Conservation (phyloP, 495 filamentous ascomycete genomes). For the Talaromyces nanjingensis region DNA sequence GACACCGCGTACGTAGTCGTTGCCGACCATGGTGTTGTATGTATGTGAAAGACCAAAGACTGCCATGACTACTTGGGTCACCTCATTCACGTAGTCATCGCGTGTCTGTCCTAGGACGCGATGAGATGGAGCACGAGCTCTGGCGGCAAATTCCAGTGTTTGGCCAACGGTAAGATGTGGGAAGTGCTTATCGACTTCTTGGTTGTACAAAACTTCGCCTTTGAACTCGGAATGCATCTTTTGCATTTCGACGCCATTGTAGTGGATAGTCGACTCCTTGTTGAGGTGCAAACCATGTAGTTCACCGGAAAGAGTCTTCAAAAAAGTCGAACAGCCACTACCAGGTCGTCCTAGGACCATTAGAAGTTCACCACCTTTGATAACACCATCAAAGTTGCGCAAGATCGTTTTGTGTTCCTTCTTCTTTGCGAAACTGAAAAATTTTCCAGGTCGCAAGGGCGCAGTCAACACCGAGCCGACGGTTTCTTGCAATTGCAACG, state of each 20-base stretch:
- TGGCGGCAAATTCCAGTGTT: conserved; percentile 57
- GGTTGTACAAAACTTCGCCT: conserved; percentile 59
- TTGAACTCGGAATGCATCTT: conserved; percentile 52
- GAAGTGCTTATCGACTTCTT: conserved; percentile 59
- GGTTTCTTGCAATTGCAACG: conserved; percentile 50
- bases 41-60: conserved; percentile 53
- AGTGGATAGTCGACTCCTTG: conserved; percentile 39
- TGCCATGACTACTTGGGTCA: conserved; percentile 53
- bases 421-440: conserved; percentile 22
- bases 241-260: conserved; percentile 44
- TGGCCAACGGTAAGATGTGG: conserved; percentile 61
- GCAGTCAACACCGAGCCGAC: conserved; percentile 41
- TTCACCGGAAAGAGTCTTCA: conserved; percentile 32
- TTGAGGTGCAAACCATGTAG: conserved; percentile 33
- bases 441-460: conserved; percentile 41
- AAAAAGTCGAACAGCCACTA: conserved; percentile 39
- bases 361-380: conserved; percentile 32
- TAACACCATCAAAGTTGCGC: conserved; percentile 32
- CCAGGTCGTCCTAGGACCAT: conserved; percentile 39
- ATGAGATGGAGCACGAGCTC: conserved; percentile 42
- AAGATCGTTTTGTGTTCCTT: conserved; percentile 29
- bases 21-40: conserved; percentile 45
- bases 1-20: conserved; percentile 54
- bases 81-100: conserved; percentile 37
- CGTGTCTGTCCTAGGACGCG: conserved; percentile 36